phyloP scores from a whole-genome alignment of 177 flowering plant genomes.

The Tripterygium wilfordii region DNA sequence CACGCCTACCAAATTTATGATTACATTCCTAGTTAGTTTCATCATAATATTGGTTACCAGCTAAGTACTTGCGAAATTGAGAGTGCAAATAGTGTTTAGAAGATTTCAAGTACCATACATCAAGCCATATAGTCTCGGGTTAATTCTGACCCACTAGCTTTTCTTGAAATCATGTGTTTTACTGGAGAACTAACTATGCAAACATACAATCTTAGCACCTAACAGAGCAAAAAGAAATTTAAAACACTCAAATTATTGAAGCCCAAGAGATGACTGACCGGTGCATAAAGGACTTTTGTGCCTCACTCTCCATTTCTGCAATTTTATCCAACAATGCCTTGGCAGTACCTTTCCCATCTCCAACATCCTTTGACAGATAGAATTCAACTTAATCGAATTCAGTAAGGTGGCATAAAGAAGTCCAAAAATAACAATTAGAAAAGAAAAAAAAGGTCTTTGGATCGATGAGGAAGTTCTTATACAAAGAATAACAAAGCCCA shows the following conservation, averaged over 20 bases:
- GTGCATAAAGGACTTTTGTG: conserved; percentile 51
- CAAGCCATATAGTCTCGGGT: no score
- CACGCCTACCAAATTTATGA: no score
- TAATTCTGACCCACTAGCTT: no score
- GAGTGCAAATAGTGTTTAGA: no score
- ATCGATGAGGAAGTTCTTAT: background rate
- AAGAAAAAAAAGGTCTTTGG: background rate
- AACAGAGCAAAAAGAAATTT: background rate
- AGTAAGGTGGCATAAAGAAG: no score
- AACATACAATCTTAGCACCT: background rate
- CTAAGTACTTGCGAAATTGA: no score
- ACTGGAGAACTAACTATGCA: no score
- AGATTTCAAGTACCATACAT: no score
- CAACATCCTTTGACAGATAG: conserved; percentile 4
- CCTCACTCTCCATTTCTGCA: conserved; percentile 32
- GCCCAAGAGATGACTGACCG: conserved; percentile 17
- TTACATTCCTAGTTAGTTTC: no score
- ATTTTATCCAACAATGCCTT: conserved; percentile 45
- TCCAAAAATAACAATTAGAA: background rate
- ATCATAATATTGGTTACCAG: no score
- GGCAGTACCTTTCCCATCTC: conserved; percentile 18
- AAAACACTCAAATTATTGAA: background rate
- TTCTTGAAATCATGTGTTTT: no score
- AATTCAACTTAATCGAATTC: background rate
- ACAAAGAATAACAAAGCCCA: background rate